A percentile compares a stretch with the other conserved stretches of the same genome.
phyloP scores from a whole-genome alignment of 805 yeast genomes.

The Alloascoidea hylecoeti region DNA sequence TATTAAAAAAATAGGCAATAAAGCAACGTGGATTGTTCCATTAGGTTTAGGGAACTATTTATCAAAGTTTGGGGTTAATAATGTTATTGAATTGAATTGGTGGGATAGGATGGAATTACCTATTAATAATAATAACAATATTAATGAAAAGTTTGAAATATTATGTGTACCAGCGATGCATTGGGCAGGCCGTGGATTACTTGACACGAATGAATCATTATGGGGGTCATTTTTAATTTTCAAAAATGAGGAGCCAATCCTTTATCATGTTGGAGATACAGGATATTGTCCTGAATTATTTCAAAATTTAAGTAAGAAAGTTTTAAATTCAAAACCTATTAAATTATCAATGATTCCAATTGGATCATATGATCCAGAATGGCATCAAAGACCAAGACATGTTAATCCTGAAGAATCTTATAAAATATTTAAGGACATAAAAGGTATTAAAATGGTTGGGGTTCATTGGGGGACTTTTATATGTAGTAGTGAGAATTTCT shows the following conservation, averaged over 20 bases:
- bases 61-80: constrained; percentile 40
- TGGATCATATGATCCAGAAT: constrained; percentile 89
- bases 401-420: constrained; percentile 70
- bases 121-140: constrained; percentile 9
- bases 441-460: constrained; percentile 56
- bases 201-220: constrained; percentile 66
- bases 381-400: constrained; percentile 90
- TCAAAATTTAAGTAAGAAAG: constrained; percentile 42
- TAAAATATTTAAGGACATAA: constrained; percentile 47
- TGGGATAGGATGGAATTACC: constrained; percentile 58
- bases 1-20: constrained; percentile 37
- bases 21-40: constrained; percentile 77
- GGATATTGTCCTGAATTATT: constrained; percentile 76
- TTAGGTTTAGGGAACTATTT: constrained; percentile 54
- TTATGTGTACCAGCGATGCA: constrained; percentile 94
- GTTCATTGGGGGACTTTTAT: constrained; percentile 97
- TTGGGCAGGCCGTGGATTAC: constrained; percentile 83
- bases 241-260: constrained; percentile 50
- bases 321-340: constrained; percentile 45
- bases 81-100: constrained; percentile 77
- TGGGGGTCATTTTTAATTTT: constrained; percentile 83
- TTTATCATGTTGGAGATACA: constrained; percentile 92
- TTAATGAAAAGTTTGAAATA: constrained; percentile 48
- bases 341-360: constrained; percentile 71
- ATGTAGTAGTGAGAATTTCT: constrained; percentile 72